These are phyloP conservation scores for Brettanomyces anomalus DNA, from an alignment of 805 yeast genomes.

Conservation along the genomic window DNA sequence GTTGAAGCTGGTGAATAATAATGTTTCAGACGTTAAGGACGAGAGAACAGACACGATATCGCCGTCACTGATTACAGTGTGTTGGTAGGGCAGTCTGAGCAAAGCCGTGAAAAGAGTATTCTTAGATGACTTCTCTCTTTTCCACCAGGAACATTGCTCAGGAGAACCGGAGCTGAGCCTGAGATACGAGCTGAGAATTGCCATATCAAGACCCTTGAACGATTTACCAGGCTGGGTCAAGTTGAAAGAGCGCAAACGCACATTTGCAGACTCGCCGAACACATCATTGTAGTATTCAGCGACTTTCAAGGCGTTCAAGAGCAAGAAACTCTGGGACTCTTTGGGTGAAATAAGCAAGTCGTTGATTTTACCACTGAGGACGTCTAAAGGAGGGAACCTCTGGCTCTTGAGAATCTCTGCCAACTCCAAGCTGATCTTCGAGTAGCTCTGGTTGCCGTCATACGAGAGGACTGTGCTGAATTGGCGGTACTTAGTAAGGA, in stretches of 20 bases:
- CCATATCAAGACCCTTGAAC: constrained; percentile 45
- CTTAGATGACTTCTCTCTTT: constrained; percentile 30
- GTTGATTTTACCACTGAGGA: constrained; percentile 33
- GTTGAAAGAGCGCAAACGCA: constrained; percentile 12
- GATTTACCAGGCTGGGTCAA: constrained; percentile 21
- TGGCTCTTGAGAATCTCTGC: constrained; percentile 14
- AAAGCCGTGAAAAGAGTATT: constrained; percentile 63
- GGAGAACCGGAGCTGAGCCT: constrained; percentile 46
- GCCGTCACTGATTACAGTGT: constrained; percentile 13
- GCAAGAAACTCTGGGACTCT: constrained; percentile 33
- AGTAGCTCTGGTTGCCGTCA: constrained; percentile 9
- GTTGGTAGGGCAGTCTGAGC: constrained; percentile 36
- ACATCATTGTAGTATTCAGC: constrained; percentile 17
- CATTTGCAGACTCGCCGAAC: constrained; percentile 11
- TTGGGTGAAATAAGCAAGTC: constrained; percentile 29
- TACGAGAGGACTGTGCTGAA: constrained; percentile 22
- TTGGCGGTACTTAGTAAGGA: constrained; percentile 43
- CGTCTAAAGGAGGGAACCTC: constrained; percentile 43
- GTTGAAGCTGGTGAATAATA: constrained; percentile 39
- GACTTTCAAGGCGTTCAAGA: constrained; percentile 38
- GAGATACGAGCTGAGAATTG: constrained; percentile 49
- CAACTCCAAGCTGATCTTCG: constrained; percentile 13
- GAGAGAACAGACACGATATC: constrained; percentile 44
- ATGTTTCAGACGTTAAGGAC: constrained; percentile 40
- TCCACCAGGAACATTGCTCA: constrained; percentile 69